A percentile compares a stretch with the other conserved stretches of the same genome.
Evolutionary conservation across 371 early-diverging fungal genomes (phyloP).

Genomic region (Sporodiniella umbellata): DNA sequence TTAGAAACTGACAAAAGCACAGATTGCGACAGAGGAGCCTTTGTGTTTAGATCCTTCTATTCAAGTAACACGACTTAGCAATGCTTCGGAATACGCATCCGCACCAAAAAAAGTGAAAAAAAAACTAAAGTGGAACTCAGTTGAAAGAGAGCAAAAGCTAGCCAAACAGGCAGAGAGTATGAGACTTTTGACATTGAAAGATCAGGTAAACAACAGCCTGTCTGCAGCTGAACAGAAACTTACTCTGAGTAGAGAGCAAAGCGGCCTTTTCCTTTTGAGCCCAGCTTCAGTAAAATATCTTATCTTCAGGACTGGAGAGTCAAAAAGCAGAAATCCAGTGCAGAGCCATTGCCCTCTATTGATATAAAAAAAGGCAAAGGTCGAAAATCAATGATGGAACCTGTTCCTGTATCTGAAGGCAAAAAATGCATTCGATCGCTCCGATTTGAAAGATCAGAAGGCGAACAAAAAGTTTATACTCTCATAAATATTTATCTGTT

Average conservation of each 20-base stretch:
- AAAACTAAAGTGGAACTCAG: slow-evolving; percentile 59
- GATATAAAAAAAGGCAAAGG: slow-evolving; percentile 55
- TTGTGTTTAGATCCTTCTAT: slow-evolving; percentile 58
- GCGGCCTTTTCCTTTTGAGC: slow-evolving; percentile 45
- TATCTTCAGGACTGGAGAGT: slow-evolving; percentile 62
- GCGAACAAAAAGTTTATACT: slow-evolving; percentile 50
- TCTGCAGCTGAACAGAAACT: too few species aligned
- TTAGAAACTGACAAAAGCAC: too few species aligned
- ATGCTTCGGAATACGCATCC: slow-evolving; percentile 47
- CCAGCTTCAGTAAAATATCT: slow-evolving; percentile 58
- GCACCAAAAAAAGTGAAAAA: slow-evolving; percentile 38
- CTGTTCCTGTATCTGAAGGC: slow-evolving; percentile 45
- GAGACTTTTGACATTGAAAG: slow-evolving; percentile 61
- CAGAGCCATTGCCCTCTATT: slow-evolving; percentile 48
- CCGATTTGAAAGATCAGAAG: slow-evolving; percentile 55
- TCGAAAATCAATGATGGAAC: slow-evolving; percentile 29
- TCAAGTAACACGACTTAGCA: slow-evolving; percentile 55
- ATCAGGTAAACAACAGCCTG: too few species aligned
- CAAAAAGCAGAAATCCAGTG: slow-evolving; percentile 43
- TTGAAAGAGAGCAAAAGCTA: slow-evolving; percentile 56
- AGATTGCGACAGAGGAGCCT: slow-evolving; percentile 60
- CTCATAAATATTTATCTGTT: slow-evolving; percentile 50
- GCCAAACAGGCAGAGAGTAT: slow-evolving; percentile 58
- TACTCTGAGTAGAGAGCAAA: slow-evolving; percentile 31
- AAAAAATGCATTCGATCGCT: slow-evolving; percentile 54